Conservation (phyloP, 176 grass and related monocot species). For the Zoysia japonica region DNA sequence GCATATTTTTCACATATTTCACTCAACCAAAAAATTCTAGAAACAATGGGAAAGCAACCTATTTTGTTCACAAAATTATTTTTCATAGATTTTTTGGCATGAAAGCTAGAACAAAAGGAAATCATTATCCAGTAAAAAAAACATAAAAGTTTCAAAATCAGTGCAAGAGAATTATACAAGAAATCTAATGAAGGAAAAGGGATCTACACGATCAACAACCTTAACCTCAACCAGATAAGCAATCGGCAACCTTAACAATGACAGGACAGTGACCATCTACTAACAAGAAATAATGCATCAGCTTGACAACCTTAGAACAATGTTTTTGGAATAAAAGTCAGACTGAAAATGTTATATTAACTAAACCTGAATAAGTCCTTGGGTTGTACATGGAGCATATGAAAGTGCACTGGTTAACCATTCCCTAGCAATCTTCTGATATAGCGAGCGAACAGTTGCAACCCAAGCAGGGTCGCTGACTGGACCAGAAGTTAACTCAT, state of each 20-base stretch:
- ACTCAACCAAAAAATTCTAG: not conserved
- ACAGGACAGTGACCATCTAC: conserved; percentile 36
- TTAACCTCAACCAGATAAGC: conserved; percentile 38
- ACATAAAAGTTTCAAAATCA: conserved; percentile 4
- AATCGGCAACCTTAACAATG: conserved; percentile 38
- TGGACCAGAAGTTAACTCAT: conserved; percentile 87
- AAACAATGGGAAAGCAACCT: conserved; percentile 18
- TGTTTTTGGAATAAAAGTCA: conserved; percentile 30
- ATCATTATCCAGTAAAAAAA: not conserved
- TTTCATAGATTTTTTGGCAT: conserved; percentile 1
- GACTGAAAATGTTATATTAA: conserved; percentile 33
- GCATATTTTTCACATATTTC: not conserved
- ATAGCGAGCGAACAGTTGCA: conserved; percentile 84
- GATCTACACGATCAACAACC: conserved; percentile 33
- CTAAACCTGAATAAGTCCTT: conserved; percentile 98
- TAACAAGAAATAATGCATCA: conserved; percentile 43
- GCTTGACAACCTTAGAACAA: conserved; percentile 26
- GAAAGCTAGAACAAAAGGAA: conserved; percentile 9
- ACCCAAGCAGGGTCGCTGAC: conserved; percentile 99
- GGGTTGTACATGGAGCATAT: conserved; percentile 93
- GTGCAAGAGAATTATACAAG: conserved; percentile 18
- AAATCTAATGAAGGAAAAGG: conserved; percentile 38
- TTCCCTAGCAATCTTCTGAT: conserved; percentile 96
- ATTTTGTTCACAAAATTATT: not conserved
- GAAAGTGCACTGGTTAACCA: conserved; percentile 99